Evolutionary conservation across 495 filamentous ascomycete species (phyloP), one percentile per base, ranked within the genome.

Genomic region (Haplographium delicatum): DNA sequence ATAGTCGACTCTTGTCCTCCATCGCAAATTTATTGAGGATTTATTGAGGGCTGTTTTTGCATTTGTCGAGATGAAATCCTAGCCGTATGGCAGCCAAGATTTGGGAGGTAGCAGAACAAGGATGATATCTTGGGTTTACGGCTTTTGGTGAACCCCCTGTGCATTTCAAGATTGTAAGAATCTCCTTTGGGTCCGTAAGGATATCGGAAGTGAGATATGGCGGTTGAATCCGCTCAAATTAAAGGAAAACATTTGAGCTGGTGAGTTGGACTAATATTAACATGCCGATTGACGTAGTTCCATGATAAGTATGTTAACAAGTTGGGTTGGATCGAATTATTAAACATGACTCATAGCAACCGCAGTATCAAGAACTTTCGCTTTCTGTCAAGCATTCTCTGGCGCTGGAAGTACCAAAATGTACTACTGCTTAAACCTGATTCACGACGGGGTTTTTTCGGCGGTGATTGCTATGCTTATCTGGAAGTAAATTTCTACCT

Each of bases 331-430:
- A 81, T 91, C 34, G 81, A 89, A 16, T 48, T 13, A 43, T 26
- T 6, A 20, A 5, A 26, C 2, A 9, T 25, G 0, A 10, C 6
- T n/a, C 26, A 22, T 24, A 5, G 5, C 6, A 24, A 9, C 8
- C n/a, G 3, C 19, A 87, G 83, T 94, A 86, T 66, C 84, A 90
- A 66, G 87, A 94, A 59, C 74, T 91, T 94, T 91, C 63, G 84
- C 84, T 16, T 68, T 94, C 53, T 85, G 79, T 39, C 88, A 91
- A 63, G 81, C 82, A 11, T 76, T 91, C 16, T 81, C 84, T 0
- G 88, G 88, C 0, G 88, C 88, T 0, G 88, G 62, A 1, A 85
- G 80, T 60, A 90, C 86, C 15, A 91, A 91, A 66, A 88, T 91
- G 82, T 59, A 80, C 0, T 91, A 86, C 55, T 86, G 82, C 54